These are phyloP conservation scores for Claviceps digitariae DNA, from an alignment of 2,329 filamentous ascomycete genomes.

Conservation along the genomic window DNA sequence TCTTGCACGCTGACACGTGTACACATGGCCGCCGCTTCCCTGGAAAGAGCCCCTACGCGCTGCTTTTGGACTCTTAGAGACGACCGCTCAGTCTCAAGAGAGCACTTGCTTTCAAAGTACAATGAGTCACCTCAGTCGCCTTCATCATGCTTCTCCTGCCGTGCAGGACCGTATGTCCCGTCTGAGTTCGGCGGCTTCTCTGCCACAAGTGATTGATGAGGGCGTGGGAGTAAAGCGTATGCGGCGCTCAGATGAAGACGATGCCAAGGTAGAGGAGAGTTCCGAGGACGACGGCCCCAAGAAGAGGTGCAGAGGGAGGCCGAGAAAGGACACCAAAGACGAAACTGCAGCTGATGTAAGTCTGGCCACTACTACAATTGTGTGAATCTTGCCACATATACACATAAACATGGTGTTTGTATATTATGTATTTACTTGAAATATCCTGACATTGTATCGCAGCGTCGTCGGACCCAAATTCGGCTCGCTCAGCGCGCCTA, in stretches of 20 bases:
- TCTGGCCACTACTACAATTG: constrained; percentile 12
- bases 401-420: neutral
- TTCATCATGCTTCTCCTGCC: neutral
- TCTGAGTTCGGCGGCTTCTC: neutral
- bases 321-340: constrained; percentile 62
- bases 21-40: neutral
- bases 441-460: neutral
- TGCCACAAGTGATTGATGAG: neutral
- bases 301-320: constrained; percentile 57
- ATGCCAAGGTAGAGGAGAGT: constrained; percentile 9
- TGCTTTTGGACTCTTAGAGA: neutral
- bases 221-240: constrained; percentile 6
- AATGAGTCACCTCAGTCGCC: neutral
- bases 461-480: constrained; percentile 78
- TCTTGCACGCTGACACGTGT: neutral
- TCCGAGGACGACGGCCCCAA: constrained; percentile 29
- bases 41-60: neutral
- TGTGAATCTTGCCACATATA: neutral
- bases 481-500: constrained; percentile 77
- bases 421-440: neutral
- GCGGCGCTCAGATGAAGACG: constrained; percentile 6
- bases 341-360: constrained; percentile 67
- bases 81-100: no score
- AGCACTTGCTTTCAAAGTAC: neutral
- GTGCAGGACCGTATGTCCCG: neutral